These are phyloP conservation scores for Fusarium sp. DNA, from an alignment of 2,329 filamentous ascomycete genomes.

Conservation along the genomic window DNA sequence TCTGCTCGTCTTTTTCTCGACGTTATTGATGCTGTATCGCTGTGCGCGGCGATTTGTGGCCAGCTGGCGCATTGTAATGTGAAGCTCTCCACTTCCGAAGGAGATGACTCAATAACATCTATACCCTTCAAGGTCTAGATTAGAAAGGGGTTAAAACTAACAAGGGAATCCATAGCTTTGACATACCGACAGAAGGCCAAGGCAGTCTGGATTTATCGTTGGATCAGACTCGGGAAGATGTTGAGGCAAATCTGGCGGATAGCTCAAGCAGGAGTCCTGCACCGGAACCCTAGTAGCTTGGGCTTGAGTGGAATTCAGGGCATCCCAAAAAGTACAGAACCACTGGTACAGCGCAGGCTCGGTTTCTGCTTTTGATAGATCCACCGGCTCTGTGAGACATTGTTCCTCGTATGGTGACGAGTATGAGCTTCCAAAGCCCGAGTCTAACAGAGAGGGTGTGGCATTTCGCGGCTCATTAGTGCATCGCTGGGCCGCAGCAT, in stretches of 20 bases:
- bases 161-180: accelerated
- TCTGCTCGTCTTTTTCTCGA: not conserved
- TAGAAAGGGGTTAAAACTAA: not conserved
- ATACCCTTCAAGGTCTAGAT: not conserved
- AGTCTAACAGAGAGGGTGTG: not conserved
- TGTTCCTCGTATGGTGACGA: not conserved
- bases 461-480: not conserved
- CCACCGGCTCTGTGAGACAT: not conserved
- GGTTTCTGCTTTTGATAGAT: not conserved
- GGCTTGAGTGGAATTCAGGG: not conserved
- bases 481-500: not conserved
- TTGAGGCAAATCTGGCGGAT: not conserved
- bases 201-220: not conserved
- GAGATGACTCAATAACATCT: not conserved
- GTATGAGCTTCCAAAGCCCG: not conserved
- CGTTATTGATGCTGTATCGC: not conserved
- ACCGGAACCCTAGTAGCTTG: too few relatives aligned
- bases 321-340: not conserved
- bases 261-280: not conserved
- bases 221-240: not conserved
- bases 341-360: not conserved
- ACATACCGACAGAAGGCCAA: not conserved
- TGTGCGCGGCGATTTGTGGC: not conserved
- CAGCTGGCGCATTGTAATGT: not conserved
- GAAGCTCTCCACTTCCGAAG: not conserved